Evolutionary conservation across 2,329 filamentous ascomycete genomes (phyloP).

Genomic region (Microdochium nivale): DNA sequence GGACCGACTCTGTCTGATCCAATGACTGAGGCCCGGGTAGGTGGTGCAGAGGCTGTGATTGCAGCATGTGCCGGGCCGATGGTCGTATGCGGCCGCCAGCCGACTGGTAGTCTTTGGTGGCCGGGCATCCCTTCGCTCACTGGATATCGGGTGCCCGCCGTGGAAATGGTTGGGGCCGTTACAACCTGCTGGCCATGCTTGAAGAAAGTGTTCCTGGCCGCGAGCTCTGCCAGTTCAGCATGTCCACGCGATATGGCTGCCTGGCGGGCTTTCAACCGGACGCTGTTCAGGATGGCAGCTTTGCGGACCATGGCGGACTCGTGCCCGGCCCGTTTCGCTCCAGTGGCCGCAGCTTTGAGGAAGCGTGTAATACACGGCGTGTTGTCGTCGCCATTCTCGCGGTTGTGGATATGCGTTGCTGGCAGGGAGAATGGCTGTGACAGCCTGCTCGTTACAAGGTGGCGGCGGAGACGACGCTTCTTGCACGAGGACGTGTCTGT

Average conservation of each 20-base stretch:
- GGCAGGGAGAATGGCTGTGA: conserved; percentile 62
- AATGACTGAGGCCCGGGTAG: neutral
- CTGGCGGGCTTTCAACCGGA: conserved; percentile 38
- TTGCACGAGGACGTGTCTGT: conserved; percentile 46
- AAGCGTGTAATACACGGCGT: conserved; percentile 27
- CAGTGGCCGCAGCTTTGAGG: conserved; percentile 35
- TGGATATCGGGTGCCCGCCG: conserved; percentile 20
- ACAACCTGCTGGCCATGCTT: conserved; percentile 24
- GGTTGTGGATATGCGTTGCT: conserved; percentile 60
- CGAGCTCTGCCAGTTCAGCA: conserved; percentile 20
- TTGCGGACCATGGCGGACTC: conserved; percentile 48
- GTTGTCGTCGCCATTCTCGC: conserved; percentile 42
- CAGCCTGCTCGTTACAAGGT: conserved; percentile 61
- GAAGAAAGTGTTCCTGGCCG: conserved; percentile 22
- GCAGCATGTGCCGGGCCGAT: conserved; percentile 1
- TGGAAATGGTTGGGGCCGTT: conserved; percentile 6
- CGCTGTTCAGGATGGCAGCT: conserved; percentile 56
- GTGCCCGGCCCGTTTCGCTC: conserved; percentile 31
- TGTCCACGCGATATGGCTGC: conserved; percentile 22
- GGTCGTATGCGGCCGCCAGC: conserved; percentile 19
- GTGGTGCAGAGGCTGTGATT: neutral
- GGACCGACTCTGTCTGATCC: no score
- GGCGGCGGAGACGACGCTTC: conserved; percentile 56
- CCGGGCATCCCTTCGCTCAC: conserved; percentile 5
- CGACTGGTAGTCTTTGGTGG: conserved; percentile 10